Evolutionary conservation across 1,284 basidiomycete genomes (phyloP), one percentile per base, ranked within the genome.

Genomic region (Polyporus tsugae): DNA sequence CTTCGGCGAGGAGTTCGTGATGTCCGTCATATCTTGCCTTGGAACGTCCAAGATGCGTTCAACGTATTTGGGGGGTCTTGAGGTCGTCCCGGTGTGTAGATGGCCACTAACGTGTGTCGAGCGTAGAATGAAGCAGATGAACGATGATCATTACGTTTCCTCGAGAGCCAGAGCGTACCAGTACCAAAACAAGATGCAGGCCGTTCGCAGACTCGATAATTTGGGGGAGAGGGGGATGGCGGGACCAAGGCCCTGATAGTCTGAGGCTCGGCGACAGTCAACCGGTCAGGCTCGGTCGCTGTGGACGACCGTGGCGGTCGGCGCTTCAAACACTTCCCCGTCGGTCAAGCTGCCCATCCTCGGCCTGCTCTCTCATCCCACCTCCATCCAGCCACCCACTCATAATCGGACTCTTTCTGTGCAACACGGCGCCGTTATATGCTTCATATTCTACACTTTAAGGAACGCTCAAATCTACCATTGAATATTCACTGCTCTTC

Each of bases 401-500:
- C 29, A 29, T 29, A 29, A 29, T 29, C 29, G 2, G 29, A 2
- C 29, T 29, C 29, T 29, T 29, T 29, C 29, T 29, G 29, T 1
- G 29, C 29, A 29, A 29, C 29, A 29, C 2, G 29, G 2, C 29
- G n/a, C 55, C 11, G 19, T 13, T 38, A 36, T 36, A 38, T 19
- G 36, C 33, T 10, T 60, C 11, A 4, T 41, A 60, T 41, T 29
- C 11, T 60, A 60, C 39, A 60, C 36, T 11, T 55, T 29, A 9
- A 19, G 17, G 15, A 17, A 13, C 11, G 13, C 52, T 3, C 2
- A 55, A 33, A 35, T 35, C 52, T 55, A 35, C 52, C 33, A 22
- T 1, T 4, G n/a, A 59, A 35, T 33, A 38, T 60, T 25, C n/a
- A 64, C 55, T 53, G 29, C 11, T 71, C 49, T 74, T 84, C 77